Percentiles rank a stretch among this genome's conserved stretches.
These are phyloP conservation scores for Geotrichum macrosporum DNA, from an alignment of 1,139 yeast genomes.

Conservation along the genomic window DNA sequence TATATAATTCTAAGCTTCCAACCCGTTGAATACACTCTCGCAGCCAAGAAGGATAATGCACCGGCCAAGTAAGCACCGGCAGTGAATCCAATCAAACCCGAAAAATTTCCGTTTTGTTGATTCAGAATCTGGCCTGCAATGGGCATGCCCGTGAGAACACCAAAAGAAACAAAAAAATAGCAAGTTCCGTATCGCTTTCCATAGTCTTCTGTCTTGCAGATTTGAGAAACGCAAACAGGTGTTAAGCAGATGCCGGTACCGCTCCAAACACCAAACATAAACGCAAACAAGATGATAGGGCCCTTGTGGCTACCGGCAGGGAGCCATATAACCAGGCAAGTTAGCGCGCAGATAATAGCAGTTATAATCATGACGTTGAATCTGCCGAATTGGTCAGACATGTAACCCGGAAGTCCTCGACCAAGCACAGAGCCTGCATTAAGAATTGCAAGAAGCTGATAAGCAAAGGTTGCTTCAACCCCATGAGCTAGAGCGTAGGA, in stretches of 20 bases:
- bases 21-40: constrained; percentile 13
- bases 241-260: constrained; percentile 48
- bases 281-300: constrained; percentile 46
- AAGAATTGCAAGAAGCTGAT: constrained; percentile 43
- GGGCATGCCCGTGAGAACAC: constrained; percentile 52
- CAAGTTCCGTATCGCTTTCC: constrained; percentile 69
- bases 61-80: constrained; percentile 15
- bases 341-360: constrained; percentile 38
- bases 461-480: constrained; percentile 42
- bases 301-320: constrained; percentile 48
- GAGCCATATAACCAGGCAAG: constrained; percentile 46
- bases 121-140: constrained; percentile 47
- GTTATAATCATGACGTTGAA: constrained; percentile 51
- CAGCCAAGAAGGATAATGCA: constrained; percentile 5
- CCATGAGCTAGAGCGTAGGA: constrained; percentile 47
- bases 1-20: constrained; percentile 13
- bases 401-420: constrained; percentile 45
- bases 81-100: constrained; percentile 16
- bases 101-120: constrained; percentile 20
- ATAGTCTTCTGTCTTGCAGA: constrained; percentile 58
- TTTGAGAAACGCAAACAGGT: constrained; percentile 50
- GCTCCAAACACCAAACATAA: constrained; percentile 52
- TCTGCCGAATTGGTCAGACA: constrained; percentile 49
- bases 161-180: constrained; percentile 60
- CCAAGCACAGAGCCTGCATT: constrained; percentile 49